A percentile compares a stretch with the other conserved stretches of the same genome.
phyloP scores from a whole-genome alignment of 306 rosid genomes.

The Trifolium subterraneum region DNA sequence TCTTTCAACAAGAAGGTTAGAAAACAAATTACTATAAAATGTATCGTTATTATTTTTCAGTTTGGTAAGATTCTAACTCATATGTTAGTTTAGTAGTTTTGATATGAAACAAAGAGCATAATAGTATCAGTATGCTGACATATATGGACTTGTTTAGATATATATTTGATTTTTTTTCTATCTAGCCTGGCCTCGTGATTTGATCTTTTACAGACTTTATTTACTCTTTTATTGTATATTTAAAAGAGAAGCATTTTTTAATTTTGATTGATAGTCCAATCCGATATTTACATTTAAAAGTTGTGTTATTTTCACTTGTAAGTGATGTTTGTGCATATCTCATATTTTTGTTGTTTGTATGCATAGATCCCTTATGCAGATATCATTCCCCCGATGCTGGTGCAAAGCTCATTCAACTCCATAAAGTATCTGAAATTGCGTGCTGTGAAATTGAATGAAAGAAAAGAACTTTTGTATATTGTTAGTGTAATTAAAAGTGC shows the following conservation, averaged over 20 bases:
- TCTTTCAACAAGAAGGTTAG: slow-evolving; percentile 11
- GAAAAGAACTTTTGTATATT: neutral
- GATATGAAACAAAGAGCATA: neutral
- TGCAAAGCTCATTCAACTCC: neutral
- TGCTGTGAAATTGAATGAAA: neutral
- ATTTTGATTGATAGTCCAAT: neutral
- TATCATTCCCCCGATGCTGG: neutral
- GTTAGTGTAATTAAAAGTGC: slow-evolving; percentile 23
- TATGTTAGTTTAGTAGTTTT: neutral
- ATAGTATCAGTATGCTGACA: neutral
- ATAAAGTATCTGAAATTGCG: neutral
- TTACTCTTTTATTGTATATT: neutral
- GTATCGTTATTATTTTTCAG: neutral
- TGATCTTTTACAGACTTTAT: too few relatives aligned
- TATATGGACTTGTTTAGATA: too few relatives aligned
- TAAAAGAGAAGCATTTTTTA: neutral
- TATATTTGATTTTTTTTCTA: too few relatives aligned
- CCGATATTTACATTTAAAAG: neutral
- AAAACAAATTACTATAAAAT: neutral
- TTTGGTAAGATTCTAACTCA: neutral
- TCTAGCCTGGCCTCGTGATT: too few relatives aligned
- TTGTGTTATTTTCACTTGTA: too few relatives aligned
- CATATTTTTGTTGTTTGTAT: neutral
- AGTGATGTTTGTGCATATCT: neutral
- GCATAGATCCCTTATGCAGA: neutral